phyloP scores from a whole-genome alignment of 176 grass and related monocot genomes.

The Oryza glumipatula region DNA sequence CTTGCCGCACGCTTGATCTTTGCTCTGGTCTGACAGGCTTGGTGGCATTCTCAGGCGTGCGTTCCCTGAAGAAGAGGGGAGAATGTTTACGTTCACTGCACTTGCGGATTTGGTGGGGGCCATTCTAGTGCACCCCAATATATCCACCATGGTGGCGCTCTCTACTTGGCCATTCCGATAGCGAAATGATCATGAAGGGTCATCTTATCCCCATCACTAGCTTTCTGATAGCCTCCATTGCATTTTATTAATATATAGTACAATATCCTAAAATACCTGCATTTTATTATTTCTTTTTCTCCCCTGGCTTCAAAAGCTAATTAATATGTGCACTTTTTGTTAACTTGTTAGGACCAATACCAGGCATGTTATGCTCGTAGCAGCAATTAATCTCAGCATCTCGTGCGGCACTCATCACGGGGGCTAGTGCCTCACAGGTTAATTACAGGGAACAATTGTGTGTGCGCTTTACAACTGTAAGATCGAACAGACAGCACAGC shows the following conservation, averaged over 20 bases:
- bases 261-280: too few species aligned
- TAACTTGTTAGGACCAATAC: too few species aligned
- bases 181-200: neutral
- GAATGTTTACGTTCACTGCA: neutral
- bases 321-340: too few species aligned
- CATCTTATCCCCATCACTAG: neutral
- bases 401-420: constrained; percentile 33
- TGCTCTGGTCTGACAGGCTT: neutral
- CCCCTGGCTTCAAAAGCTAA: too few species aligned
- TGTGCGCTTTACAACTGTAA: constrained; percentile 18
- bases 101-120: neutral
- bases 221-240: neutral
- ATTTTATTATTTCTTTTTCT: too few species aligned
- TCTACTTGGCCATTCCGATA: neutral
- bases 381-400: neutral
- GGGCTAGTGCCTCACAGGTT: neutral
- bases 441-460: neutral
- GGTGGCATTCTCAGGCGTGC: neutral
- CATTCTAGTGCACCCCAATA: neutral
- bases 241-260: too few species aligned
- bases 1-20: neutral
- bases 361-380: neutral
- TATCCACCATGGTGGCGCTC: neutral
- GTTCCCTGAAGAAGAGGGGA: neutral
- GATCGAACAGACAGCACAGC: constrained; percentile 14